Evolutionary conservation across 2,329 filamentous ascomycete species (phyloP).

Genomic region (Pseudocercospora vitis): DNA sequence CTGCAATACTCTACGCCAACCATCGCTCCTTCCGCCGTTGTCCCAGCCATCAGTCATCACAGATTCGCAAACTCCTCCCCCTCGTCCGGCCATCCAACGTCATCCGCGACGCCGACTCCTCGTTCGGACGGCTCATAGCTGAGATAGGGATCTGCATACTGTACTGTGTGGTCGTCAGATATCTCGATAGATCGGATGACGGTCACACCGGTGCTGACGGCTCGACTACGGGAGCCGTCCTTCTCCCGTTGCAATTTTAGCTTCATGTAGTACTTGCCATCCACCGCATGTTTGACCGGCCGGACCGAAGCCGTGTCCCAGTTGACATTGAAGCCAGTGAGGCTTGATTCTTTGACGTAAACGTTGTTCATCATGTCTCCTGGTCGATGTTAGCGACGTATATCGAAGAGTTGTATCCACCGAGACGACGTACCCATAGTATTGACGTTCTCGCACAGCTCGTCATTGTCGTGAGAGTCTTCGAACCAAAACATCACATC

Average conservation of each 20-base stretch:
- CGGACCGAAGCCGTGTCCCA: constrained; percentile 18
- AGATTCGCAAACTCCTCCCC: constrained; percentile 17
- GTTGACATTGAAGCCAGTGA: constrained; percentile 13
- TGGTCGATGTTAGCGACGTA: not conserved
- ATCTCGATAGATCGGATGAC: not conserved
- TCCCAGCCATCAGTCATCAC: too few species aligned
- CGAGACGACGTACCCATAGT: constrained; percentile 9
- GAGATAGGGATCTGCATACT: not conserved
- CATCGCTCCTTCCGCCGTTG: not conserved
- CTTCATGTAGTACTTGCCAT: constrained; percentile 21
- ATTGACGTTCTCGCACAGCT: constrained; percentile 21
- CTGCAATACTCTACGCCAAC: too few species aligned
- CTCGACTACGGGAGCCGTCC: constrained; percentile 7
- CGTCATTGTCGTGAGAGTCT: constrained; percentile 21
- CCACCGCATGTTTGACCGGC: constrained; percentile 23
- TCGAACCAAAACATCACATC: constrained; percentile 28
- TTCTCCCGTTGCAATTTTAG: constrained; percentile 15
- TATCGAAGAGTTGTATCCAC: too few species aligned
- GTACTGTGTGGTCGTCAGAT: not conserved
- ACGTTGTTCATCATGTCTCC: constrained; percentile 22
- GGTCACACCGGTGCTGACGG: not conserved
- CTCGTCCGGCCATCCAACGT: constrained; percentile 11
- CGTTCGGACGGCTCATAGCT: not conserved
- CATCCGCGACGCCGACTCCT: not conserved
- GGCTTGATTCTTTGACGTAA: constrained; percentile 18